Evolutionary conservation across 1,284 basidiomycete species (phyloP).

Genomic region (Heliocybe sulcata): DNA sequence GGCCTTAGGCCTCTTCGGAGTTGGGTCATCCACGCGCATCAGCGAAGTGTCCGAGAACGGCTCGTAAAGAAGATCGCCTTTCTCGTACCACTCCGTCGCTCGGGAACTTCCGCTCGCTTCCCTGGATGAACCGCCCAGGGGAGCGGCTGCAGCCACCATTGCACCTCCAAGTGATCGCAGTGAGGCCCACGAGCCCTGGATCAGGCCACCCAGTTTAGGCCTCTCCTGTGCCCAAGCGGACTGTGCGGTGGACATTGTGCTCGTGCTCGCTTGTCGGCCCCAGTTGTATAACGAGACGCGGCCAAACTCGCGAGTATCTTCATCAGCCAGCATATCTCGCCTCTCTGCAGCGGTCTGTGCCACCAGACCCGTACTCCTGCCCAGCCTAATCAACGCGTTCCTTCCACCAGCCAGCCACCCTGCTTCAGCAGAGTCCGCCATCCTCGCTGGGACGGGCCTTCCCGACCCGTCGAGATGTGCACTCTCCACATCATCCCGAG

Average conservation of each 20-base stretch:
- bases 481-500: conserved; percentile 21
- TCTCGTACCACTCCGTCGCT: conserved; percentile 36
- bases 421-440: conserved; percentile 16
- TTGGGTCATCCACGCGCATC: conserved; percentile 8
- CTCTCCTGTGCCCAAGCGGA: conserved; percentile 20
- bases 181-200: conserved; percentile 31
- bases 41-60: conserved; percentile 40
- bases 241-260: conserved; percentile 5
- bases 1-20: conserved; percentile 10
- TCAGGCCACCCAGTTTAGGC: conserved; percentile 20
- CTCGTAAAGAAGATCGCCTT: conserved; percentile 28
- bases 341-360: conserved; percentile 6
- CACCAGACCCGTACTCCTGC: conserved; percentile 17
- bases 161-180: conserved; percentile 41
- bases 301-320: conserved; percentile 53
- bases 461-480: conserved; percentile 14
- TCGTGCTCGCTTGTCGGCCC: conserved; percentile 6
- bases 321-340: conserved; percentile 68
- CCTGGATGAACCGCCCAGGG: conserved; percentile 25
- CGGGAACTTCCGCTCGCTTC: conserved; percentile 22
- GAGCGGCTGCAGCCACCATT: conserved; percentile 24
- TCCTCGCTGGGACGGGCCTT: background rate
- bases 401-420: conserved; percentile 18
- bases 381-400: conserved; percentile 17
- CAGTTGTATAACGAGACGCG: conserved; percentile 3